Conservation (phyloP, 1,139 yeast species). For the Candida sp. region DNA sequence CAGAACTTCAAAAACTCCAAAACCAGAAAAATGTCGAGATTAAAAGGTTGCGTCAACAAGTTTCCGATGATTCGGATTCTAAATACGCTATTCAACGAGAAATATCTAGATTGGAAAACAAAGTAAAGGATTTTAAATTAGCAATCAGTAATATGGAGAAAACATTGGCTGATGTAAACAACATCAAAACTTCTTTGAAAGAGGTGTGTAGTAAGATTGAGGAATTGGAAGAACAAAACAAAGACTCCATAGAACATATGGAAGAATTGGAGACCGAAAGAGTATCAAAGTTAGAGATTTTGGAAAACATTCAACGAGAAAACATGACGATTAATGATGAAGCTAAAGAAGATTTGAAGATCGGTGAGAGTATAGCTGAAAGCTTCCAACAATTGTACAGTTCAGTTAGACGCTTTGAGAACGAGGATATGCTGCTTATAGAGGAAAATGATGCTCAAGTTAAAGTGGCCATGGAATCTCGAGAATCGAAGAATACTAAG, state of each 20-base stretch:
- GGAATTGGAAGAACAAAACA: neutral
- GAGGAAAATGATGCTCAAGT: constrained; percentile 15
- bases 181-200: constrained; percentile 12
- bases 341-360: constrained; percentile 6
- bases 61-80: constrained; percentile 42
- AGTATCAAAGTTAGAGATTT: constrained; percentile 16
- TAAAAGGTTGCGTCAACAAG: constrained; percentile 41
- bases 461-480: constrained; percentile 6
- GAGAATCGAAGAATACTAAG: constrained; percentile 6
- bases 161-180: constrained; percentile 38
- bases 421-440: constrained; percentile 13
- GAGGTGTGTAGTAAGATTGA: neutral
- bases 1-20: constrained; percentile 53
- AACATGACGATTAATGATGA: constrained; percentile 16
- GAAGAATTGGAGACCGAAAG: constrained; percentile 9
- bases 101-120: constrained; percentile 45
- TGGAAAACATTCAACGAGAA: constrained; percentile 17
- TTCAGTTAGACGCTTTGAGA: constrained; percentile 17
- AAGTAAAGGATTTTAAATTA: constrained; percentile 55
- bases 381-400: constrained; percentile 8
- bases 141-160: constrained; percentile 54
- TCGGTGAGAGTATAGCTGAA: constrained; percentile 2
- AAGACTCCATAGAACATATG: constrained; percentile 11
- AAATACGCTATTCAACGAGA: constrained; percentile 50
- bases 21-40: constrained; percentile 38